A percentile compares a stretch with the other conserved stretches of the same genome.
Conservation (phyloP, 192 early-diverging fungal genomes). For the Chytriomyces sp. region DNA sequence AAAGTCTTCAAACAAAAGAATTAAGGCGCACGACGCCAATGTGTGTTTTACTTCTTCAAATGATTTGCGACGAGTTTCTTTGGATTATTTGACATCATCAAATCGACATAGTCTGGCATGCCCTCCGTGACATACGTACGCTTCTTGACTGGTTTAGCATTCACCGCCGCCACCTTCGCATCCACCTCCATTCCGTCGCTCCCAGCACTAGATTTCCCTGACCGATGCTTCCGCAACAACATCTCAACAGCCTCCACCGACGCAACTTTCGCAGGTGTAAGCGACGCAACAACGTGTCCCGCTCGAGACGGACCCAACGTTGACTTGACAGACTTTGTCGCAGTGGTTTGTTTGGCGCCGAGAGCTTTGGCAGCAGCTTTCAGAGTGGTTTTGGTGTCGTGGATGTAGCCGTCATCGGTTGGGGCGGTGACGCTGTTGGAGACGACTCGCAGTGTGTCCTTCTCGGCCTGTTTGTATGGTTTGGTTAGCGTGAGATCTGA, state of each 20-base stretch:
- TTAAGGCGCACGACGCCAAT: not conserved
- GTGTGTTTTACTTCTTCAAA: not conserved
- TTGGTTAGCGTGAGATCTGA: no score
- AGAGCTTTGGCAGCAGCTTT: slow-evolving; percentile 18
- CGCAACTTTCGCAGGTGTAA: not conserved
- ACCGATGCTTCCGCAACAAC: not conserved
- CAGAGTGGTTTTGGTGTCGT: slow-evolving; percentile 24
- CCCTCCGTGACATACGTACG: slow-evolving; percentile 9
- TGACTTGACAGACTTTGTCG: slow-evolving; percentile 9
- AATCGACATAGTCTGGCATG: slow-evolving; percentile 20
- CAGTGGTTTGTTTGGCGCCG: slow-evolving; percentile 1
- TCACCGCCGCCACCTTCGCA: not conserved
- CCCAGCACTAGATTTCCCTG: not conserved
- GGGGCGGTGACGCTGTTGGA: not conserved
- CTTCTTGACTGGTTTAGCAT: not conserved
- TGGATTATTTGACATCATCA: slow-evolving; percentile 27
- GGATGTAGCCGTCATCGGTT: slow-evolving; percentile 12
- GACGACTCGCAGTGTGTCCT: slow-evolving; percentile 16
- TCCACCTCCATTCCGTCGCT: slow-evolving; percentile 13
- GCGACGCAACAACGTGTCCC: not conserved
- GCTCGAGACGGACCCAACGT: slow-evolving; percentile 17
- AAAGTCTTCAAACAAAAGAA: no score
- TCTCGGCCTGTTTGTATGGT: slow-evolving; percentile 3
- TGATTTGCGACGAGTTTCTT: slow-evolving; percentile 24
- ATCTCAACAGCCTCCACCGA: not conserved